Evolutionary conservation across 768 basidiomycete species (phyloP), one percentile per base, ranked within the genome.

Genomic region (Candolleomyces efflorescens): DNA sequence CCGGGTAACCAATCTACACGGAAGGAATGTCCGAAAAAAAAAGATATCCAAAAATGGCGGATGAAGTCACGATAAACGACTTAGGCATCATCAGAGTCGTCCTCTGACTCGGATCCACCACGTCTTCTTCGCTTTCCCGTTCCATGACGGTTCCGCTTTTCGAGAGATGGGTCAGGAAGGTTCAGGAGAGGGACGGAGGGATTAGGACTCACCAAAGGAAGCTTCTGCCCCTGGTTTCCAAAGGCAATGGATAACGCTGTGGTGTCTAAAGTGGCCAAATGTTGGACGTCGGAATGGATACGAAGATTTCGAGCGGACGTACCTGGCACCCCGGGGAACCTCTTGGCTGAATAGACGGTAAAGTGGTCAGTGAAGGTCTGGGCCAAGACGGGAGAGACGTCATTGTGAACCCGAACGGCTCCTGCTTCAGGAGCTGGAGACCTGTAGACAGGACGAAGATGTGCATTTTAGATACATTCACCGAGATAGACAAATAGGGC

Each of bases 271-370:
- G 12, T 15, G 23, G 32, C 6, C 37, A 41, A 26, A 27, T 32
- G 27, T 43, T 17, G n/a, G 44, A 37, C 13, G 26, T 44, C 3
- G 6, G 26, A 18, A 20, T 13, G 20, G 27, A 11, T 37, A 32
- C 15, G 52, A 52, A 22, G 18, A 11, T 36, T 22, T 18, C 37
- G 10, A 50, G 41, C 32, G 41, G 56, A 67, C 71, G 68, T 74
- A 92, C 92, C 90, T 74, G 92, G 90, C 44, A 98, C 94, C 51
- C 94, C 94, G 50, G 92, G 93, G 76, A 96, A 98, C 50, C 90
- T 85, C 76, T 98, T 98, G 37, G 94, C 94, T 2, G 92, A 93
- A 72, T 78, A 94, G 0, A 98, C 94, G 11, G 83, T 82, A 67
- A 97, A 96, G 24, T 85, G 80, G 24, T 92, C 85, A 43, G 91